phyloP scores from a whole-genome alignment of 2,329 filamentous ascomycete species.

The Aspergillaceae sp. region DNA sequence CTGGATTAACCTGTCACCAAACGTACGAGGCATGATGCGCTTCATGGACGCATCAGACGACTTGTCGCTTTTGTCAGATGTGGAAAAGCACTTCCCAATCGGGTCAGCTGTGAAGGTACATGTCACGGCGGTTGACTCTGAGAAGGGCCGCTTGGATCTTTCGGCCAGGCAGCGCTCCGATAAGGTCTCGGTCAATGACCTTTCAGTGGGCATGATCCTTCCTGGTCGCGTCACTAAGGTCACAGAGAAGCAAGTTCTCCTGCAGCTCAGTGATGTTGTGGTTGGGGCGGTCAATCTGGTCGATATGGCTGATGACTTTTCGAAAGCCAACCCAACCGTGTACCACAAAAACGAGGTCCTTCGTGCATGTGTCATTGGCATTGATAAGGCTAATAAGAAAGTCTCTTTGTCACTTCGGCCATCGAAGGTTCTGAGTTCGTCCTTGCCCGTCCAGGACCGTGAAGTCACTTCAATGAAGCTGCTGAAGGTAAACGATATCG shows the following conservation, averaged over 20 bases:
- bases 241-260: slow-evolving; percentile 71
- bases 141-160: slow-evolving; percentile 70
- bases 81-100: slow-evolving; percentile 73
- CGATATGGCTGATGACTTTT: slow-evolving; percentile 80
- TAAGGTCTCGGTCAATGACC: slow-evolving; percentile 57
- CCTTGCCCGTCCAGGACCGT: slow-evolving; percentile 67
- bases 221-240: slow-evolving; percentile 78
- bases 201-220: slow-evolving; percentile 72
- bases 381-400: slow-evolving; percentile 78
- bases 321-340: slow-evolving; percentile 63
- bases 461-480: slow-evolving; percentile 66
- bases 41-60: slow-evolving; percentile 83
- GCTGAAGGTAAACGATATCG: slow-evolving; percentile 65
- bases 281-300: slow-evolving; percentile 73
- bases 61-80: slow-evolving; percentile 64
- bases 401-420: slow-evolving; percentile 73
- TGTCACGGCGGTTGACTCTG: slow-evolving; percentile 64
- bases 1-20: slow-evolving; percentile 87
- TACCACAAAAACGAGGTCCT: slow-evolving; percentile 80
- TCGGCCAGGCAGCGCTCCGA: slow-evolving; percentile 61
- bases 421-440: slow-evolving; percentile 82
- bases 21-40: slow-evolving; percentile 73
- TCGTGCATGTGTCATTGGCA: slow-evolving; percentile 71
- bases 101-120: slow-evolving; percentile 80
- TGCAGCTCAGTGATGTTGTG: slow-evolving; percentile 73